Evolutionary conservation across 2,329 filamentous ascomycete species (phyloP).

Genomic region (Calonectria hawksworthii): DNA sequence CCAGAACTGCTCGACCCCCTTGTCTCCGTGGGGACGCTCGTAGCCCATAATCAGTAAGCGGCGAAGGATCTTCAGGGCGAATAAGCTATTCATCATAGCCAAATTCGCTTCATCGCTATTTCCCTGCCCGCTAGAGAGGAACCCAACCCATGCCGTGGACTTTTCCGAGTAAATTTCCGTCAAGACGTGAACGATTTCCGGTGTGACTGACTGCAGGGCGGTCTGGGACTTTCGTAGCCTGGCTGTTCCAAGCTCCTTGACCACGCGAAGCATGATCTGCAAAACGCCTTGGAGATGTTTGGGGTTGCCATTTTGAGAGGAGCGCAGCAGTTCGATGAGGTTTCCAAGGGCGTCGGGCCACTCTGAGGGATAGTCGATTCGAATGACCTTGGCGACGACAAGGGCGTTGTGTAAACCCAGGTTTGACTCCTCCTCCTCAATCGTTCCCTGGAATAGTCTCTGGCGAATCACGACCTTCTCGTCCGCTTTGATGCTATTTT

Average conservation of each 20-base stretch:
- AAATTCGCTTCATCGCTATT: slow-evolving; percentile 71
- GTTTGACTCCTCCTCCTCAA: slow-evolving; percentile 80
- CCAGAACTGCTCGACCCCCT: slow-evolving; percentile 86
- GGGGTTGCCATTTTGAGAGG: slow-evolving; percentile 65
- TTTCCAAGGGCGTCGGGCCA: slow-evolving; percentile 78
- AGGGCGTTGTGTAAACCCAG: slow-evolving; percentile 91
- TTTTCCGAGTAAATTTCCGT: slow-evolving; percentile 83
- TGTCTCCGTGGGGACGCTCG: slow-evolving; percentile 84
- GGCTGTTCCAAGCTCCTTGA: slow-evolving; percentile 91
- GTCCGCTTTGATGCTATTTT: slow-evolving; percentile 77
- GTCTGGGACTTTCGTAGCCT: slow-evolving; percentile 81
- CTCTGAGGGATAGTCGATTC: slow-evolving; percentile 89
- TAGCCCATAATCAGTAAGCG: slow-evolving; percentile 86
- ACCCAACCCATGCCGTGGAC: slow-evolving; percentile 76
- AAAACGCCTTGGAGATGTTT: slow-evolving; percentile 80
- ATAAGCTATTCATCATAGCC: slow-evolving; percentile 82
- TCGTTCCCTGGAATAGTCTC: slow-evolving; percentile 80
- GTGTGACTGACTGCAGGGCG: slow-evolving; percentile 82
- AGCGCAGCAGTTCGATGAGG: slow-evolving; percentile 76
- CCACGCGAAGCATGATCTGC: slow-evolving; percentile 83
- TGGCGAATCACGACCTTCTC: slow-evolving; percentile 85
- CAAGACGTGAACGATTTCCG: slow-evolving; percentile 86
- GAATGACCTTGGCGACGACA: slow-evolving; percentile 87
- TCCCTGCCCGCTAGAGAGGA: slow-evolving; percentile 69
- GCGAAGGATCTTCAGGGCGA: slow-evolving; percentile 84